Base-by-base conservation (phyloP, 2,329 filamentous ascomycete species). In the Dactylellina parvicollis region DNA sequence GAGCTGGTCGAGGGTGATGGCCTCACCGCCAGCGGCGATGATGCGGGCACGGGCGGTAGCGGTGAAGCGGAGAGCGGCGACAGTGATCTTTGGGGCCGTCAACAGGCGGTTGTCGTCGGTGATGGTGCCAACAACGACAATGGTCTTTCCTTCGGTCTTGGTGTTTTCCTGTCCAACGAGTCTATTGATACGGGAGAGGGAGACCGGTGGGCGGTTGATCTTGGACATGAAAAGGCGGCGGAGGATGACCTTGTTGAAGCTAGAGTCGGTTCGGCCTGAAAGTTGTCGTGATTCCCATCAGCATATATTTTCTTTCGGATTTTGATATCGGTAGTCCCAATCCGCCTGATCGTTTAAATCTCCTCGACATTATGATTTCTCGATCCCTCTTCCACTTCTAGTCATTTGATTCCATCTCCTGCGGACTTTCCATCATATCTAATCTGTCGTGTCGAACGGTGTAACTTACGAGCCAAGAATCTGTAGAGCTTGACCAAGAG, bases 221-320 rank as follows among this genome's bases (percentile, higher is more conserved):
- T 93, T 92, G 83, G 92, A 96, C 92, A 95, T 96, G 83, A 96
- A 96, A 76, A 99, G 90, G 81, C 95, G 92, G 83, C 94, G 92
- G 81, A 99, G 91, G 82, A 99, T 89, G 81, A 95, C 91, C 88
- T 96, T 96, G 91, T 99, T 99, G 91, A 99, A 99, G 85, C 88
- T 88, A 78, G 92, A 88, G 84, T 98, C 95, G 82, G 95, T 99
- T 82, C 95, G 93, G 52, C 76, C 76, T 77, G 36, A 57, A 64
- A 32, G 57, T 54, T 38, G 16, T 44, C 40, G 59, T 60, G 44
- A 64, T 34, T 34, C 54, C 54, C 47, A 64, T 73, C 57, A 75
- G 52, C 52, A 69, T 46, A 59, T 44, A 32, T 65, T 56, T 60
- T 34, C 18, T 42, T 47, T 20, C 26, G 38, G 55, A 46, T 50